A percentile compares a stretch with the other conserved stretches of the same genome.
These are phyloP conservation scores for Eremothecium coryli DNA, from an alignment of 1,139 yeast genomes.

Conservation along the genomic window DNA sequence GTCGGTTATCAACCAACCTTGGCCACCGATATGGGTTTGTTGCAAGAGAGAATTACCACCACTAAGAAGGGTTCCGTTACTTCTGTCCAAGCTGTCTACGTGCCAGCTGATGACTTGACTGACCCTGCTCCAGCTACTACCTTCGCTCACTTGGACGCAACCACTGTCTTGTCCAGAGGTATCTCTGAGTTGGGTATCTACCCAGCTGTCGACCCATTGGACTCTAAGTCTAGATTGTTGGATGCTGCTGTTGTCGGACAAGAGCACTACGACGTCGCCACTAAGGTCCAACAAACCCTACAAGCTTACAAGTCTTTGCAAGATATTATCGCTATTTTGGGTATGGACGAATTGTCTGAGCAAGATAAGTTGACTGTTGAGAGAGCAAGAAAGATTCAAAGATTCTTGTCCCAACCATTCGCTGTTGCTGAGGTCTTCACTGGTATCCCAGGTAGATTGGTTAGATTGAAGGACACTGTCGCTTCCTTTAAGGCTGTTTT, in stretches of 20 bases:
- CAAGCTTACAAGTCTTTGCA: slow-evolving; percentile 99
- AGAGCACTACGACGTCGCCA: slow-evolving; percentile 96
- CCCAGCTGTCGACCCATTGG: slow-evolving; percentile 99
- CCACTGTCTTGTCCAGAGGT: slow-evolving; percentile 99
- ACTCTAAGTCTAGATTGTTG: slow-evolving; percentile 97
- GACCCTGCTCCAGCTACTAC: slow-evolving; percentile 99
- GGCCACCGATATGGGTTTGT: slow-evolving; percentile 99
- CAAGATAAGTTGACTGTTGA: slow-evolving; percentile 97
- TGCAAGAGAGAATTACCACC: slow-evolving; percentile 99
- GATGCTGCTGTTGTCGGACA: slow-evolving; percentile 96
- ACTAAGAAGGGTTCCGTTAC: slow-evolving; percentile 99
- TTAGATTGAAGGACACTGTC: slow-evolving; percentile 91
- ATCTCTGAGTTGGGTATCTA: slow-evolving; percentile 99
- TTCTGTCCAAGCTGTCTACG: slow-evolving; percentile 99
- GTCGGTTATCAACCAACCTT: slow-evolving; percentile 99
- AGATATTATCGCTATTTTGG: slow-evolving; percentile 99
- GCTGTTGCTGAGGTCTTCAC: slow-evolving; percentile 99
- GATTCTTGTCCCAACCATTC: slow-evolving; percentile 99
- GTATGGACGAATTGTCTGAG: slow-evolving; percentile 99
- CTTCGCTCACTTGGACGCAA: slow-evolving; percentile 99
- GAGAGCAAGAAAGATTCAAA: slow-evolving; percentile 99
- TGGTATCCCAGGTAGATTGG: slow-evolving; percentile 98
- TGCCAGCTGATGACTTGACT: slow-evolving; percentile 99
- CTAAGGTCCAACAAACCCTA: slow-evolving; percentile 92
- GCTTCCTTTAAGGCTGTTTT: slow-evolving; percentile 92